These are phyloP conservation scores for Penicillium herquei DNA, from an alignment of 495 filamentous ascomycete species.

Conservation along the genomic window DNA sequence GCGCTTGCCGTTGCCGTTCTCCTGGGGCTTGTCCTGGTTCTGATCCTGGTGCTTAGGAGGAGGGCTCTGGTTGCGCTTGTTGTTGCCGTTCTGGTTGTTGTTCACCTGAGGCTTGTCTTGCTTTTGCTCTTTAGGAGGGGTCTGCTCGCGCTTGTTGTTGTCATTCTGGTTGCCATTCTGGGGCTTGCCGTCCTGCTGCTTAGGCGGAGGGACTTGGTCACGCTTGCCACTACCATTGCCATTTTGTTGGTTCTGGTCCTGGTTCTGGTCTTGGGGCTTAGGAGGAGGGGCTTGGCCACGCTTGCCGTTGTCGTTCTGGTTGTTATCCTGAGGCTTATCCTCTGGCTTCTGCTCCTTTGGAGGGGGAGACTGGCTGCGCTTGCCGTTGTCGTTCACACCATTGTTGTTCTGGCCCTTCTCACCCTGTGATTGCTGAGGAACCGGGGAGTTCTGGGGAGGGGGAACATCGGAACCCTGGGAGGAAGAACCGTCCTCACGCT, in stretches of 20 bases:
- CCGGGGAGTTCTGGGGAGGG: background rate
- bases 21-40: background rate
- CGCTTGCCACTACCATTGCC: background rate
- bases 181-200: background rate
- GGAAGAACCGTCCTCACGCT: background rate
- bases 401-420: no score
- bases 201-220: background rate
- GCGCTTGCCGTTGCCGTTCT: background rate
- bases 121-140: background rate
- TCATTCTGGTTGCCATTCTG: background rate
- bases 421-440: no score
- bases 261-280: no score
- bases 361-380: no score
- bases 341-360: background rate
- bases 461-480: background rate
- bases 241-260: background rate
- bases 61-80: background rate
- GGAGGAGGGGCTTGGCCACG: background rate
- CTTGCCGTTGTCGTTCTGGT: slow-evolving; percentile 5
- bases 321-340: background rate
- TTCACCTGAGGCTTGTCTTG: background rate
- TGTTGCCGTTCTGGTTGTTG: background rate
- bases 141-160: background rate
- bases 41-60: background rate
- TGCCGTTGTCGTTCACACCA: no score